These are phyloP conservation scores for Boletales sp. DNA, from an alignment of 768 basidiomycete genomes.

Conservation along the genomic window DNA sequence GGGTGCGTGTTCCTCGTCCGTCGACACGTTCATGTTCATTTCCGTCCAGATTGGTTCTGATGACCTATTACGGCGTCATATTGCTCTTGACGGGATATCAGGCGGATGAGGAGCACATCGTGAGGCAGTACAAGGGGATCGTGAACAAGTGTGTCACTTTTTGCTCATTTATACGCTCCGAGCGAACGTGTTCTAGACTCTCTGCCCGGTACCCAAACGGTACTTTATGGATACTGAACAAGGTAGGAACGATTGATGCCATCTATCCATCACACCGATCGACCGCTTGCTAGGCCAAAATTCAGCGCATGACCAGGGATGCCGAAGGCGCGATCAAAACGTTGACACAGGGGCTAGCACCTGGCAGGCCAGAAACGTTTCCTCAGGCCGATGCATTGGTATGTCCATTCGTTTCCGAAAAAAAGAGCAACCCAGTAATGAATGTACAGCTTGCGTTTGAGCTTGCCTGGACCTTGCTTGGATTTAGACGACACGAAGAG, in stretches of 20 bases:
- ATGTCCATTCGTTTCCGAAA: not conserved
- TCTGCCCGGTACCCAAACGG: constrained; percentile 60
- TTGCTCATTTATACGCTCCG: not conserved
- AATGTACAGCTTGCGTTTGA: constrained; percentile 63
- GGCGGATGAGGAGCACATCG: constrained; percentile 62
- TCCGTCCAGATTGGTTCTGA: constrained; percentile 61
- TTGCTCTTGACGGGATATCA: constrained; percentile 72
- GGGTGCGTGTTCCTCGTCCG: constrained; percentile 43
- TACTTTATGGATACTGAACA: constrained; percentile 70
- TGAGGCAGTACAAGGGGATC: constrained; percentile 60
- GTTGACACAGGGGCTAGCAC: constrained; percentile 53
- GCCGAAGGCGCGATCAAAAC: constrained; percentile 62
- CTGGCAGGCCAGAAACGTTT: constrained; percentile 52
- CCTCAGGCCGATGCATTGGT: constrained; percentile 73
- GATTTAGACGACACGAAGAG: constrained; percentile 61
- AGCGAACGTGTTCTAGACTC: constrained; percentile 34
- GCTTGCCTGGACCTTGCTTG: constrained; percentile 71
- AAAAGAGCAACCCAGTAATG: not conserved
- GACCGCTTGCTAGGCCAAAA: constrained; percentile 53
- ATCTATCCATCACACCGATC: not conserved
- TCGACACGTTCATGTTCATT: not conserved
- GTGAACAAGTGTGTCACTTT: constrained; percentile 52
- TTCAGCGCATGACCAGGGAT: constrained; percentile 68
- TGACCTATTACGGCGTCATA: constrained; percentile 76
- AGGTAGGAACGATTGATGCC: constrained; percentile 34